A percentile compares a stretch with the other conserved stretches of the same genome.
Conservation (phyloP, 179 eudicot species). For the Spinacia oleracea region DNA sequence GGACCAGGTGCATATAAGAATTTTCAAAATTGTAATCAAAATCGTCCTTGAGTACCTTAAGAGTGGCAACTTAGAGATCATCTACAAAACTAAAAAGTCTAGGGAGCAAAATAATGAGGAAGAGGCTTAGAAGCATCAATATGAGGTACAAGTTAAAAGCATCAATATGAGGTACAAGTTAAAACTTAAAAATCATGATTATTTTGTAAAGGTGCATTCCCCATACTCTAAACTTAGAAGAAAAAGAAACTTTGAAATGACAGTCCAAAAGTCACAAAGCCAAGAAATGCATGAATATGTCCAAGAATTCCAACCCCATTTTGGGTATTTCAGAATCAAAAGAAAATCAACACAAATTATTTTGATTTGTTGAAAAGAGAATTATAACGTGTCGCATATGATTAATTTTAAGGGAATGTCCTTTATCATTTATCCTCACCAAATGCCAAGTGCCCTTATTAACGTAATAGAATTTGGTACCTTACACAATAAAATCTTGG, state of each 20-base stretch:
- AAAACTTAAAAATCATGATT: not conserved
- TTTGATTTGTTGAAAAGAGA: constrained; percentile 9
- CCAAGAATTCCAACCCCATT: not conserved
- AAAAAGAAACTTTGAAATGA: not conserved
- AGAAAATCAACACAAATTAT: not conserved
- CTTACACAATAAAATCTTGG: not conserved
- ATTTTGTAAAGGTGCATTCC: not conserved
- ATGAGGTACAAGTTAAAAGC: too few relatives aligned
- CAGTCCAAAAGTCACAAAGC: not conserved
- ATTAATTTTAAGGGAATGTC: not conserved
- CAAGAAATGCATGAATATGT: not conserved
- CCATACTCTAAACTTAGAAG: not conserved
- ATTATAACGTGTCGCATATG: not conserved
- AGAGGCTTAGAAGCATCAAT: too few relatives aligned
- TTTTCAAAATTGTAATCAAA: too few relatives aligned
- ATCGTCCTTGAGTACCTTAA: too few relatives aligned
- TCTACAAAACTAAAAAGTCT: too few relatives aligned
- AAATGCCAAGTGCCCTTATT: constrained; percentile 10
- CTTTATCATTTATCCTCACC: not conserved
- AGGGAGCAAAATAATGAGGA: too few relatives aligned
- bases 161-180: too few relatives aligned
- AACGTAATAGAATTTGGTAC: not conserved
- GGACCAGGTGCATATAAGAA: too few relatives aligned
- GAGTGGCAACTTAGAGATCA: too few relatives aligned
- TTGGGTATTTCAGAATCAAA: not conserved